phyloP scores from a whole-genome alignment of 2,329 filamentous ascomycete genomes.

The Penicillium nordicum region DNA sequence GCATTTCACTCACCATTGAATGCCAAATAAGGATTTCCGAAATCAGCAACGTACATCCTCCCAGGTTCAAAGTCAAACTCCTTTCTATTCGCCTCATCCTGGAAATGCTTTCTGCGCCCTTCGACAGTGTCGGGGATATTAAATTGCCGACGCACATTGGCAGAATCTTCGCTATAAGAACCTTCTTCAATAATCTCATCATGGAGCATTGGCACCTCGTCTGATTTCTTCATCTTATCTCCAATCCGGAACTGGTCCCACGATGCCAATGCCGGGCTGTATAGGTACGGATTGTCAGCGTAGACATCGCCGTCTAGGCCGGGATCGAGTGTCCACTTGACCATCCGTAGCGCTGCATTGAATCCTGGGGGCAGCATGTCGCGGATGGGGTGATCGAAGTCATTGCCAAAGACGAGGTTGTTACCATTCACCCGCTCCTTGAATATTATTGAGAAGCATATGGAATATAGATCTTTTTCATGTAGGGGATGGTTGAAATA shows the following conservation, averaged over 20 bases:
- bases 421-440: slow-evolving; percentile 62
- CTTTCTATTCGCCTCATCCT: slow-evolving; percentile 54
- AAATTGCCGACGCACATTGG: slow-evolving; percentile 44
- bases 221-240: slow-evolving; percentile 30
- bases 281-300: slow-evolving; percentile 79
- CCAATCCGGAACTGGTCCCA: slow-evolving; percentile 76
- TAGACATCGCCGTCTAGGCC: slow-evolving; percentile 87
- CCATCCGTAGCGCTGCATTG: slow-evolving; percentile 75
- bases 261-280: slow-evolving; percentile 73
- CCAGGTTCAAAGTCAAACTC: slow-evolving; percentile 61
- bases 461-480: slow-evolving; percentile 75
- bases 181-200: slow-evolving; percentile 63
- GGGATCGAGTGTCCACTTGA: slow-evolving; percentile 88
- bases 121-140: slow-evolving; percentile 54
- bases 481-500: slow-evolving; percentile 76
- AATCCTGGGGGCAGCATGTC: slow-evolving; percentile 84
- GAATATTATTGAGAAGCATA: slow-evolving; percentile 74
- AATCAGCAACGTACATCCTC: slow-evolving; percentile 63
- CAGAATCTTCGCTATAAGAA: slow-evolving; percentile 55
- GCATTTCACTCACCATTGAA: slow-evolving; percentile 59
- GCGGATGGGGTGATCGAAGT: slow-evolving; percentile 88
- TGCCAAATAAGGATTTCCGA: slow-evolving; percentile 90
- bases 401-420: slow-evolving; percentile 88
- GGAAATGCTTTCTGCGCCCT: slow-evolving; percentile 59
- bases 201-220: slow-evolving; percentile 39